phyloP scores from a whole-genome alignment of 257 asterid species.

The Petrea volubilis region DNA sequence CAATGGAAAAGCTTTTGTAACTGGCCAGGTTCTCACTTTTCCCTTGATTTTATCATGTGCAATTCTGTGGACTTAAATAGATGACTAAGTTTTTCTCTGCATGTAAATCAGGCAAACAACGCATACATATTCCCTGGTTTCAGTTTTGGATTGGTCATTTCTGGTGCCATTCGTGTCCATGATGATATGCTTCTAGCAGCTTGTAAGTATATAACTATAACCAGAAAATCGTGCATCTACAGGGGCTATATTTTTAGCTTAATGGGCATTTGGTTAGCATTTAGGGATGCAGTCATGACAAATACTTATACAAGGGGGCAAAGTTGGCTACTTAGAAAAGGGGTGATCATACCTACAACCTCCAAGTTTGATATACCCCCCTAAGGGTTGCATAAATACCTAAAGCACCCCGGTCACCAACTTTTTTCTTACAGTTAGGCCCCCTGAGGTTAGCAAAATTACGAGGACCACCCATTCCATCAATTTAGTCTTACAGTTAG shows the following conservation, averaged over 20 bases:
- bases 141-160: slow-evolving; percentile 67
- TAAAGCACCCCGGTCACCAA: too few species aligned
- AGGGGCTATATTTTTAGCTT: not conserved
- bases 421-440: too few species aligned
- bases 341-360: too few species aligned
- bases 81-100: not conserved
- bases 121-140: slow-evolving; percentile 69
- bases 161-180: slow-evolving; percentile 71
- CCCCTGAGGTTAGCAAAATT: too few species aligned
- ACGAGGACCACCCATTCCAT: too few species aligned
- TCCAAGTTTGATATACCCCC: too few species aligned
- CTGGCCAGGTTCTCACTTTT: slow-evolving; percentile 48
- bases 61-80: not conserved
- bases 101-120: slow-evolving; percentile 61
- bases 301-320: too few species aligned
- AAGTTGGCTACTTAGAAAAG: too few species aligned
- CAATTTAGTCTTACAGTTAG: too few species aligned
- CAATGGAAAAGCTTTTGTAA: slow-evolving; percentile 45
- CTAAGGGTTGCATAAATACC: too few species aligned
- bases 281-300: too few species aligned
- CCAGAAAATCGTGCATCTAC: not conserved
- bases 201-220: slow-evolving; percentile 35
- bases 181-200: slow-evolving; percentile 75
- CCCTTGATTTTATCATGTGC: not conserved
- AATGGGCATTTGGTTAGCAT: too few species aligned